A percentile compares a stretch with the other conserved stretches of the same genome.
These are phyloP conservation scores for Myxozyma sirexii DNA, from an alignment of 805 yeast species.

Conservation along the genomic window DNA sequence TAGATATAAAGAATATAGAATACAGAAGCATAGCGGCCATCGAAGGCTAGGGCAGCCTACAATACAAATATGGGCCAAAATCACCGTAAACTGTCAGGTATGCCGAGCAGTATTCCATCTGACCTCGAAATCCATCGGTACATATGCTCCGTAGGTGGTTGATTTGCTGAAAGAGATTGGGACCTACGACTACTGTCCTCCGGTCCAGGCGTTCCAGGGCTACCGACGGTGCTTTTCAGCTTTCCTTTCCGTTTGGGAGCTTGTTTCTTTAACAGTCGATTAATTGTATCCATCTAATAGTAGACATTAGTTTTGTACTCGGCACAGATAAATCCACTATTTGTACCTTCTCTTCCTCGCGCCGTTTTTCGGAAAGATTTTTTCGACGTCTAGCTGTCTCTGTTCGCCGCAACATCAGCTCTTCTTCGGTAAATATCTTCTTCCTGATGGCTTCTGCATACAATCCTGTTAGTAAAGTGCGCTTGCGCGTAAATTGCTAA, in stretches of 20 bases:
- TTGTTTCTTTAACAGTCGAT: slow-evolving; percentile 79
- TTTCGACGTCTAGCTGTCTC: slow-evolving; percentile 88
- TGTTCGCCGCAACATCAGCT: slow-evolving; percentile 74
- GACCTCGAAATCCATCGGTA: slow-evolving; percentile 26
- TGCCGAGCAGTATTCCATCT: slow-evolving; percentile 13
- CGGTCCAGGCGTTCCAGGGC: slow-evolving; percentile 20
- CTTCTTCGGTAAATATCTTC: slow-evolving; percentile 76
- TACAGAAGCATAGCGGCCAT: too few species aligned
- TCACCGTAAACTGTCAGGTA: slow-evolving; percentile 12
- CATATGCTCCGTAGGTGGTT: slow-evolving; percentile 9
- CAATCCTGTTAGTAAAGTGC: neutral
- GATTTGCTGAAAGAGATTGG: neutral
- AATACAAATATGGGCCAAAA: too few species aligned
- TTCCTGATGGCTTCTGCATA: slow-evolving; percentile 46
- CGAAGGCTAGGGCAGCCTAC: too few species aligned
- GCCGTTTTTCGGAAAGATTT: slow-evolving; percentile 75
- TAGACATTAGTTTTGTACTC: neutral
- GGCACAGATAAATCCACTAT: neutral
- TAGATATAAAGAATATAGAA: too few species aligned
- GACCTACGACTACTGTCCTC: slow-evolving; percentile 9
- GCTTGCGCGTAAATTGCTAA: neutral
- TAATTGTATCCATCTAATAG: slow-evolving; percentile 71
- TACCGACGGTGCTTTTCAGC: slow-evolving; percentile 8
- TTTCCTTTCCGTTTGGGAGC: slow-evolving; percentile 52
- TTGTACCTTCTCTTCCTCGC: slow-evolving; percentile 78